These are phyloP conservation scores for Penicillium dipodomyicola DNA, from an alignment of 495 filamentous ascomycete species.

Conservation along the genomic window DNA sequence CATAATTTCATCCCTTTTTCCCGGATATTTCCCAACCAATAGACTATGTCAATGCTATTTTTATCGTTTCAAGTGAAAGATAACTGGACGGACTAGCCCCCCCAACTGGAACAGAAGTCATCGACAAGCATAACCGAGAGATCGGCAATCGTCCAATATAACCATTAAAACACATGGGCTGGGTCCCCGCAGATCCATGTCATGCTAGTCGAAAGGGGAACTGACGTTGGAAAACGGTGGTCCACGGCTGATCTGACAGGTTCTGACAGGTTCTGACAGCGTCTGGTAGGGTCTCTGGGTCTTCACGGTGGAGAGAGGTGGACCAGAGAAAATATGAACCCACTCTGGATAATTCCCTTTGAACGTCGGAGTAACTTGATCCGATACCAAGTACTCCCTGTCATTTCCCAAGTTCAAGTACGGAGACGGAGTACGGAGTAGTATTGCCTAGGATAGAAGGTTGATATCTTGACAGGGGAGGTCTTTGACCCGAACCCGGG, in stretches of 20 bases:
- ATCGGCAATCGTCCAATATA: conserved; percentile 37
- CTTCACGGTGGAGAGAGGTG: conserved; percentile 7
- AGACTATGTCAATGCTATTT: background rate
- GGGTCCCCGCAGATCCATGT: conserved; percentile 21
- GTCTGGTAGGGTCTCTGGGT: background rate
- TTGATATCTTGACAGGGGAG: background rate
- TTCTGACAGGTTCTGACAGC: conserved; percentile 7
- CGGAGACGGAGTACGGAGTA: no score
- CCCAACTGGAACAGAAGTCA: conserved; percentile 25
- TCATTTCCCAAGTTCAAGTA: background rate
- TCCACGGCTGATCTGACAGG: conserved; percentile 5
- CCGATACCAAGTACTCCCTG: background rate
- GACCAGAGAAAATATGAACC: background rate
- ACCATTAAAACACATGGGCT: conserved; percentile 14
- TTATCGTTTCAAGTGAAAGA: conserved; percentile 19
- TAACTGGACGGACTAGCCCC: conserved; percentile 14
- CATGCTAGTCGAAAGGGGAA: conserved; percentile 14
- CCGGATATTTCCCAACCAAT: background rate
- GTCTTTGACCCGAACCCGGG: background rate
- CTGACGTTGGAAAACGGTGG: conserved; percentile 26
- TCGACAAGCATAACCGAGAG: conserved; percentile 23
- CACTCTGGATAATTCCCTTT: conserved; percentile 5
- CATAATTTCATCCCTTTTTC: background rate
- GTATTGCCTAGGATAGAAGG: background rate
- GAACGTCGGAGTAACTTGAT: background rate